These are phyloP conservation scores for Lecanoromycetidae sp. DNA, from an alignment of 2,329 filamentous ascomycete species.

Conservation along the genomic window DNA sequence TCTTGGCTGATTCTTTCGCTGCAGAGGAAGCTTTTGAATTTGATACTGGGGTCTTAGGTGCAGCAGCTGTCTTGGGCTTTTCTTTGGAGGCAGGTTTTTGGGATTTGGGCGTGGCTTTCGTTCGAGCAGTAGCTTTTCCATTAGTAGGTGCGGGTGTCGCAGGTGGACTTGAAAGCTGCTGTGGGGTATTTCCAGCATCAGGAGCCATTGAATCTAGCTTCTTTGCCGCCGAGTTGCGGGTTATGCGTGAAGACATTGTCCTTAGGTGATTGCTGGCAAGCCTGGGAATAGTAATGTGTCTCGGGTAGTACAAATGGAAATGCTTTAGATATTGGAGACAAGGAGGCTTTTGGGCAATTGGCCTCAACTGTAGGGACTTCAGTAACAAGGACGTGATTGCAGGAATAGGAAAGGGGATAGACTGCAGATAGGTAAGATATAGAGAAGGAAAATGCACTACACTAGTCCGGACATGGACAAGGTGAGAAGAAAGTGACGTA, in stretches of 20 bases:
- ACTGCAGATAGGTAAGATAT: too few species aligned
- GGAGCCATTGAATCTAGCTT: slow-evolving; percentile 19
- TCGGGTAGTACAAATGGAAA: not conserved
- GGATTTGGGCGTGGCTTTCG: slow-evolving; percentile 25
- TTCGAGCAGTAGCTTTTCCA: slow-evolving; percentile 19
- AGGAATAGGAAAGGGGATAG: too few species aligned
- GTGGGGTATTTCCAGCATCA: slow-evolving; percentile 10
- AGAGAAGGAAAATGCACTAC: not conserved
- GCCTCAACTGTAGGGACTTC: too few species aligned
- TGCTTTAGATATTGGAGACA: not conserved
- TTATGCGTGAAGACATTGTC: slow-evolving; percentile 17
- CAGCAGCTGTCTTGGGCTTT: not conserved
- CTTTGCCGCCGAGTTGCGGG: slow-evolving; percentile 23
- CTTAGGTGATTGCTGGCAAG: not conserved
- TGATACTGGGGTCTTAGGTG: not conserved
- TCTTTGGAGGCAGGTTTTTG: slow-evolving; percentile 15
- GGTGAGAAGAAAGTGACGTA: too few species aligned
- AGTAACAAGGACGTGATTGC: too few species aligned
- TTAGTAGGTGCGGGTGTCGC: slow-evolving; percentile 27
- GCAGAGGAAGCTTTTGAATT: not conserved
- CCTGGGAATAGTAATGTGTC: not conserved
- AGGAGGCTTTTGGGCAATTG: too few species aligned
- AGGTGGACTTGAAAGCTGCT: slow-evolving; percentile 34
- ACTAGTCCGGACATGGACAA: not conserved
- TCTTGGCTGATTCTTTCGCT: not conserved